phyloP scores from a whole-genome alignment of 495 filamentous ascomycete genomes.

The Astrothelium macrocarpum region DNA sequence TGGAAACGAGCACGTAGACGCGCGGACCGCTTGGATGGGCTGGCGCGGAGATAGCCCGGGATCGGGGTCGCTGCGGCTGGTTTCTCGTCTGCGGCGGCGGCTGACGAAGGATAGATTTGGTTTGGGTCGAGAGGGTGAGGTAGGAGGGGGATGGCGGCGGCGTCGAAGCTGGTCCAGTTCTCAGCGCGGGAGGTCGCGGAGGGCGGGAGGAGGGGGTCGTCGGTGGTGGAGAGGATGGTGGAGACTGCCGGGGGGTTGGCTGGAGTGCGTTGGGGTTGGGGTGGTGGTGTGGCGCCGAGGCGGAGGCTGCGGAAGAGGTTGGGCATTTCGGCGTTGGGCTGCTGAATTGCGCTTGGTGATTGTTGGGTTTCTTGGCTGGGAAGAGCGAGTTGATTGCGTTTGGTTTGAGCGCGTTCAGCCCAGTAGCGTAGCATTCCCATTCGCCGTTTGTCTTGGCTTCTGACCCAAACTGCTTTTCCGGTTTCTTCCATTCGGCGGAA shows the following conservation, averaged over 20 bases:
- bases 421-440: slow-evolving; percentile 32
- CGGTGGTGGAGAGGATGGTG: slow-evolving; percentile 10
- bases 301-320: slow-evolving; percentile 13
- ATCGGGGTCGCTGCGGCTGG: slow-evolving; percentile 16
- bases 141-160: slow-evolving; percentile 42
- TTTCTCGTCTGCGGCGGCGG: slow-evolving; percentile 8
- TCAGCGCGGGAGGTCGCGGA: slow-evolving; percentile 15
- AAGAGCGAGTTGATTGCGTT: slow-evolving; percentile 2
- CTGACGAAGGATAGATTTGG: slow-evolving; percentile 6
- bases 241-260: not conserved
- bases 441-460: slow-evolving; percentile 28
- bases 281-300: slow-evolving; percentile 16
- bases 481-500: slow-evolving; percentile 36
- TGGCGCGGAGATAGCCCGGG: slow-evolving; percentile 25
- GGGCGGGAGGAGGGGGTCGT: slow-evolving; percentile 19
- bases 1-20: slow-evolving; percentile 3
- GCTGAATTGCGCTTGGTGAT: slow-evolving; percentile 7
- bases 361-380: not conserved
- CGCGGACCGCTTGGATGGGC: slow-evolving; percentile 20
- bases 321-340: slow-evolving; percentile 14
- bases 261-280: not conserved
- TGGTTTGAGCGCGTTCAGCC: slow-evolving; percentile 22
- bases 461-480: slow-evolving; percentile 25
- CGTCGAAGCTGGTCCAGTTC: slow-evolving; percentile 37
- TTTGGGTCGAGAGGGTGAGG: slow-evolving; percentile 12